These are phyloP conservation scores for Kodamaea sp. DNA, from an alignment of 1,139 yeast species.

Conservation along the genomic window DNA sequence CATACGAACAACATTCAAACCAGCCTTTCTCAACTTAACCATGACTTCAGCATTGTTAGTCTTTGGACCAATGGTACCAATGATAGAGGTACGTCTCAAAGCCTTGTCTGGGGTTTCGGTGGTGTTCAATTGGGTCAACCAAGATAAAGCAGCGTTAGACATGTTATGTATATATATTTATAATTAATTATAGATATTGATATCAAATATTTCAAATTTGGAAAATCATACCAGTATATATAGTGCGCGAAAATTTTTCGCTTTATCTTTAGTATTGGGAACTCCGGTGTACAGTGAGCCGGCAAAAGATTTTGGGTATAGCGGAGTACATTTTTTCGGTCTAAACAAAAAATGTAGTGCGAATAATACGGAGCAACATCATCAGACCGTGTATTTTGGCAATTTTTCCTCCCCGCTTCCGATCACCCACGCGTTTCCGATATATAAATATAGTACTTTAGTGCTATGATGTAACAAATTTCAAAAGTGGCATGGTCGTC, in stretches of 20 bases:
- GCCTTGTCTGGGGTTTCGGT: conserved; percentile 76
- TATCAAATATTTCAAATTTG: too few relatives aligned
- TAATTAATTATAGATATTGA: neutral
- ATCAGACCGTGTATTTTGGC: too few relatives aligned
- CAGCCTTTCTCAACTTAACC: conserved; percentile 90
- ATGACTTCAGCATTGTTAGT: conserved; percentile 85
- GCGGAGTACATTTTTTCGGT: too few relatives aligned
- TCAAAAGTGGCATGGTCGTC: too few relatives aligned
- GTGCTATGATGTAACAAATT: too few relatives aligned
- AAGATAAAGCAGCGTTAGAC: conserved; percentile 40
- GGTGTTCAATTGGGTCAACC: conserved; percentile 84
- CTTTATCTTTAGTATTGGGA: neutral
- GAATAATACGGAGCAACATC: too few relatives aligned
- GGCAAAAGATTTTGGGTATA: neutral
- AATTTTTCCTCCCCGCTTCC: too few relatives aligned
- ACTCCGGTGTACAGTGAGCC: conserved; percentile 12
- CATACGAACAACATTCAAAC: conserved; percentile 96
- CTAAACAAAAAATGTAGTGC: too few relatives aligned
- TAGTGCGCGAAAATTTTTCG: conserved; percentile 3
- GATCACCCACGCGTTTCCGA: too few relatives aligned
- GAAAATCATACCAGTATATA: neutral
- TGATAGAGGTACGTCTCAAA: conserved; percentile 92
- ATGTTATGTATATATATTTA: conserved; percentile 8
- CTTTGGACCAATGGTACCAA: conserved; percentile 98
- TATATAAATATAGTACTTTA: too few relatives aligned